Percentiles rank a stretch among this genome's conserved stretches.
These are phyloP conservation scores for Psidium friedrichsthalianum DNA, from an alignment of 345 rosid genomes.

Conservation along the genomic window DNA sequence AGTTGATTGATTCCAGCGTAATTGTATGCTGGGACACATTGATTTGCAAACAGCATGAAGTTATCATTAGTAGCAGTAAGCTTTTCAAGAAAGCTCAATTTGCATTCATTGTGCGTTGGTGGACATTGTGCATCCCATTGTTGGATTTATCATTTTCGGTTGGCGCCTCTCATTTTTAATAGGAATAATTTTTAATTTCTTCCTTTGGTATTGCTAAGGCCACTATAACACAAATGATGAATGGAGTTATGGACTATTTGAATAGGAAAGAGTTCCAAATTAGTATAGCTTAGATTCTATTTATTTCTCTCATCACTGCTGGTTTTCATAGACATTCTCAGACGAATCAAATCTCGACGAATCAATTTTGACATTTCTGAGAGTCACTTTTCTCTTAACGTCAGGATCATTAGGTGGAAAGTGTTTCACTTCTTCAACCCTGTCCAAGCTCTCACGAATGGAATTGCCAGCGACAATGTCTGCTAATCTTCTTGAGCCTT, in stretches of 20 bases:
- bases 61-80: background rate
- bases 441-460: slow-evolving; percentile 12
- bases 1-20: background rate
- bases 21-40: background rate
- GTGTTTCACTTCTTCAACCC: slow-evolving; percentile 8
- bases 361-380: slow-evolving; percentile 1
- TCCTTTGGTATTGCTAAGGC: background rate
- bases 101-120: background rate
- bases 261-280: background rate
- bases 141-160: background rate
- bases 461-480: slow-evolving; percentile 14
- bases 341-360: background rate
- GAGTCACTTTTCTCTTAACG: background rate
- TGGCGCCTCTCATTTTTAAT: background rate
- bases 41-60: background rate
- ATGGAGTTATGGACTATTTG: background rate
- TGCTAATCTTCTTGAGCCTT: slow-evolving; percentile 9
- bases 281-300: background rate
- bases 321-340: background rate
- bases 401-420: slow-evolving; percentile 18
- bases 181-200: background rate
- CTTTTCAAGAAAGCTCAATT: background rate
- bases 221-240: background rate
- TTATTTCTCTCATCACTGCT: background rate
- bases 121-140: background rate